phyloP scores from a whole-genome alignment of 2,329 filamentous ascomycete genomes.

The Botrytis medusae region DNA sequence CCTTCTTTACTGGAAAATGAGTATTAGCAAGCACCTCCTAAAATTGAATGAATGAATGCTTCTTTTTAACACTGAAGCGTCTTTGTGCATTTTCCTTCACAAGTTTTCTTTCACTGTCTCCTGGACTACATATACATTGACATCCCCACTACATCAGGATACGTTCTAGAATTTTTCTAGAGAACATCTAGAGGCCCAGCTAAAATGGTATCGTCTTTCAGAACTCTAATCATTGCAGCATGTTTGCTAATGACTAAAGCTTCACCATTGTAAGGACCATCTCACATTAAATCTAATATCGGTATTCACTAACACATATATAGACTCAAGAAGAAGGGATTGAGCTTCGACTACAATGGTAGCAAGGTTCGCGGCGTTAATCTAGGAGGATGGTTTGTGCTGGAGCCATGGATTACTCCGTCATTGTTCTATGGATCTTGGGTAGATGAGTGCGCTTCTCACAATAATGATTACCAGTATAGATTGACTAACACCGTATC shows the following conservation, averaged over 20 bases:
- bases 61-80: background rate
- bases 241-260: constrained; percentile 26
- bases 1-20: constrained; percentile 9
- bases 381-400: constrained; percentile 51
- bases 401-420: constrained; percentile 54
- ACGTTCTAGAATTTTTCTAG: background rate
- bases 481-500: background rate
- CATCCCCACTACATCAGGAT: background rate
- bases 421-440: constrained; percentile 48
- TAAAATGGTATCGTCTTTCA: constrained; percentile 25
- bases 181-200: background rate
- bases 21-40: constrained; percentile 3
- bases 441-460: constrained; percentile 40
- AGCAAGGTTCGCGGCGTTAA: constrained; percentile 64
- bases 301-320: constrained; percentile 19
- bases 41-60: background rate
- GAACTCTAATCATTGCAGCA: constrained; percentile 25
- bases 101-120: background rate
- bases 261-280: constrained; percentile 30
- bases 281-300: background rate
- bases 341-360: constrained; percentile 52
- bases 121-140: background rate
- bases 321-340: constrained; percentile 28
- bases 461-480: background rate
- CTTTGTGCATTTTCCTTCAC: background rate